Conservation (phyloP, 2,329 filamentous ascomycete species). For the Aspergillus spinulosporus region DNA sequence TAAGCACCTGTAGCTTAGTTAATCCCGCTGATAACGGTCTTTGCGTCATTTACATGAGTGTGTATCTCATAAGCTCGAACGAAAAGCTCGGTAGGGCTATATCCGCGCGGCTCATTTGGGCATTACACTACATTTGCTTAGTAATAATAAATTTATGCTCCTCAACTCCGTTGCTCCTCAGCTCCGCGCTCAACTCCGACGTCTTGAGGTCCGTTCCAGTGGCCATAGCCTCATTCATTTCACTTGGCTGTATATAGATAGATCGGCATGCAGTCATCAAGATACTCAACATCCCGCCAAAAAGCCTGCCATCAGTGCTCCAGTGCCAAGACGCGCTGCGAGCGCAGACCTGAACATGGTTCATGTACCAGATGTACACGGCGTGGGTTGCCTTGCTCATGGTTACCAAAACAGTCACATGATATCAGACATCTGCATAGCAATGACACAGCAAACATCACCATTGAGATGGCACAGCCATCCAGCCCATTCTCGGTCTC, state of each 20-base stretch:
- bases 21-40: no score
- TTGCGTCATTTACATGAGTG: no score
- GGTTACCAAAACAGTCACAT: not conserved
- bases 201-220: not conserved
- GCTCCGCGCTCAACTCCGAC: not conserved
- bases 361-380: not conserved
- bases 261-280: not conserved
- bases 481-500: not conserved
- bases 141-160: no score
- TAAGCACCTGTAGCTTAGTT: no score
- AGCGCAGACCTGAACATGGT: not conserved
- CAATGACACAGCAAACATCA: not conserved
- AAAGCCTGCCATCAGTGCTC: constrained; percentile 7
- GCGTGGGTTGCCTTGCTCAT: not conserved
- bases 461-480: not conserved
- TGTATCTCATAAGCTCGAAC: no score
- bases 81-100: no score
- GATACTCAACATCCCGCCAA: constrained; percentile 8
- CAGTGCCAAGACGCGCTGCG: constrained; percentile 3
- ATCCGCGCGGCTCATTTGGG: no score
- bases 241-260: not conserved
- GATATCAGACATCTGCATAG: not conserved
- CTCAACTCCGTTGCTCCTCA: not conserved
- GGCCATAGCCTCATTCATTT: not conserved
- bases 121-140: no score